Conservation (phyloP, 2,329 filamentous ascomycete genomes). For the Aspergillus pseudoterreus region DNA sequence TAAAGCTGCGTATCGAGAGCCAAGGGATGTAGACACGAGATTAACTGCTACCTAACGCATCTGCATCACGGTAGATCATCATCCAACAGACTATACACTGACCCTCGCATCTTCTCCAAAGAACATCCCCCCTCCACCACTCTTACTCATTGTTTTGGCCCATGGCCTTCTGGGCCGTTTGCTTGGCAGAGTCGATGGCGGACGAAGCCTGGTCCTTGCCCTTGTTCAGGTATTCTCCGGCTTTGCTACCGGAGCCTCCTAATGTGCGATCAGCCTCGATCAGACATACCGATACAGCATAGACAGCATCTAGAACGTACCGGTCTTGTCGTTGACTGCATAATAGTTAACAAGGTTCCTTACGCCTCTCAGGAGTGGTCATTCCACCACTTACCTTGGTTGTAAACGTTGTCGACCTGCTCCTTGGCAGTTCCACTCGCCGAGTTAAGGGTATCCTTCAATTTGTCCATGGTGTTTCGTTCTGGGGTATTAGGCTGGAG, state of each 20-base stretch:
- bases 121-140: too few relatives aligned
- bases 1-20: too few relatives aligned
- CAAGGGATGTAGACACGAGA: too few relatives aligned
- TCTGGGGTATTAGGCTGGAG: background rate
- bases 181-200: constrained; percentile 3
- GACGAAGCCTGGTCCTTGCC: constrained; percentile 6
- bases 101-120: background rate
- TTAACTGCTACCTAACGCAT: too few relatives aligned
- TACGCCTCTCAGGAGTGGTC: background rate
- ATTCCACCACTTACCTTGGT: background rate
- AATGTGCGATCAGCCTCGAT: background rate
- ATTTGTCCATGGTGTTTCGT: background rate
- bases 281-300: background rate
- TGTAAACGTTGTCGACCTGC: constrained; percentile 1
- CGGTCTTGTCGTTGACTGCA: background rate
- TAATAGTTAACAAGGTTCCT: background rate
- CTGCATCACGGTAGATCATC: too few relatives aligned
- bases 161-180: background rate
- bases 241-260: background rate
- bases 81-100: too few relatives aligned
- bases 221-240: background rate
- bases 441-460: background rate
- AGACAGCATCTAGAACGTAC: background rate
- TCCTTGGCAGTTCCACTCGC: background rate
- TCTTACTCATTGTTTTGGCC: background rate